Evolutionary conservation across 768 basidiomycete species (phyloP).

Genomic region (Lanmaoa rubissima): DNA sequence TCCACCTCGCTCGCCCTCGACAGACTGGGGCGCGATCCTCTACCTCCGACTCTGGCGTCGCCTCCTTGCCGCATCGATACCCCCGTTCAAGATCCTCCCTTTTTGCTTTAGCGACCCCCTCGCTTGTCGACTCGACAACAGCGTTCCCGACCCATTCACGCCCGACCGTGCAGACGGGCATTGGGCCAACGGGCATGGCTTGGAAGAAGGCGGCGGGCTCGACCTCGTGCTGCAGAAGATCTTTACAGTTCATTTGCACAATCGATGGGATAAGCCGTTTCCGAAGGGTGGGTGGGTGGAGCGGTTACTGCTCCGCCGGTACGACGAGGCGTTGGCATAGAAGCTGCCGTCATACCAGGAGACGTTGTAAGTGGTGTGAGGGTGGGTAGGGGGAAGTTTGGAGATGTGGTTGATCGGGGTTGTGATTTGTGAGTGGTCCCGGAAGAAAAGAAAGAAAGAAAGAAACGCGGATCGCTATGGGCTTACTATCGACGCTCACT

Average conservation of each 20-base stretch:
- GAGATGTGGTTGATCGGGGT: not conserved
- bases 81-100: slow-evolving; percentile 89
- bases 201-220: slow-evolving; percentile 61
- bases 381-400: too few species aligned
- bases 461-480: not conserved
- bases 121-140: slow-evolving; percentile 86
- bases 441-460: not conserved
- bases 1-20: slow-evolving; percentile 73
- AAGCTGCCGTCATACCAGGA: not conserved
- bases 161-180: slow-evolving; percentile 49
- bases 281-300: slow-evolving; percentile 86
- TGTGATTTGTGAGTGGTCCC: not conserved
- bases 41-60: slow-evolving; percentile 90
- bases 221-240: slow-evolving; percentile 64
- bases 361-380: not conserved
- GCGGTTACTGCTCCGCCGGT: slow-evolving; percentile 63
- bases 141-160: slow-evolving; percentile 87
- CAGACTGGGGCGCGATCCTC: slow-evolving; percentile 92
- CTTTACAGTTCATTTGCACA: slow-evolving; percentile 91
- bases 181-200: slow-evolving; percentile 57
- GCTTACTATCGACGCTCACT: not conserved
- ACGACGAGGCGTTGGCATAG: slow-evolving; percentile 41
- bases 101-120: slow-evolving; percentile 94
- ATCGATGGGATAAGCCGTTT: slow-evolving; percentile 89
- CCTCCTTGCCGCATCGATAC: slow-evolving; percentile 67